Evolutionary conservation across 495 filamentous ascomycete genomes (phyloP), one percentile per base, ranked within the genome.

Genomic region (Collariella sp.): DNA sequence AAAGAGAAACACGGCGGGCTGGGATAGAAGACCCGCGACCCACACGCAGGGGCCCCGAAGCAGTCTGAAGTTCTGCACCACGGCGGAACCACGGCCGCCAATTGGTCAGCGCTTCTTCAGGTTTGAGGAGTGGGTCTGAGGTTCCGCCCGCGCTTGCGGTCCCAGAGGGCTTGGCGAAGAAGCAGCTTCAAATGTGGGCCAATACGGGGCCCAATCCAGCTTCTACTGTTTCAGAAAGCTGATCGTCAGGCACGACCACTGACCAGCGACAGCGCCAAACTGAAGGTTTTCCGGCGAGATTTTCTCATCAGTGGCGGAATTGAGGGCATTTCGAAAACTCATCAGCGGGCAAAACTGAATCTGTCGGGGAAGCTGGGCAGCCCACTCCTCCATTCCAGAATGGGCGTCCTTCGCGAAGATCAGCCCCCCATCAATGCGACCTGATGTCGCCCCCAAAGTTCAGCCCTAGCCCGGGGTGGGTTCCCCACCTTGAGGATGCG

Each of bases 151-250:
- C 24, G 11, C 26, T 22, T 3, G 10, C 42, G 39, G 18, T 42
- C 26, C 16, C 42, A 24, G n/a, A n/a, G 24, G 31, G 13, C 58
- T 60, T 60, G 54, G 51, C 44, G 54, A 46, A 16, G 56, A 49
- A 34, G 38, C 36, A 26, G 42, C 36, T 52, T 39, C 19, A 41
- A 45, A 43, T 35, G 29, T 43, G 50, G 51, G 45, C 45, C 52
- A 52, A 13, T 36, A 60, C 47, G 54, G 58, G 64, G n/a, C n/a
- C n/a, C n/a, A n/a, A n/a, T n/a, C 48, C 50, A 61, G 50, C 40
- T 52, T 44, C 53, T 50, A 46, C 54, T 24, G 68, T 70, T 70
- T 70, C 66, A 70, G 57, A 50, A 62, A 36, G 54, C 18, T 34
- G 60, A 70, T 67, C 62, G 52, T 41, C 66, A 69, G 58, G 63